Percentiles rank a stretch among this genome's conserved stretches.
Conservation (phyloP, 805 yeast genomes). For the Candida berthetii region DNA sequence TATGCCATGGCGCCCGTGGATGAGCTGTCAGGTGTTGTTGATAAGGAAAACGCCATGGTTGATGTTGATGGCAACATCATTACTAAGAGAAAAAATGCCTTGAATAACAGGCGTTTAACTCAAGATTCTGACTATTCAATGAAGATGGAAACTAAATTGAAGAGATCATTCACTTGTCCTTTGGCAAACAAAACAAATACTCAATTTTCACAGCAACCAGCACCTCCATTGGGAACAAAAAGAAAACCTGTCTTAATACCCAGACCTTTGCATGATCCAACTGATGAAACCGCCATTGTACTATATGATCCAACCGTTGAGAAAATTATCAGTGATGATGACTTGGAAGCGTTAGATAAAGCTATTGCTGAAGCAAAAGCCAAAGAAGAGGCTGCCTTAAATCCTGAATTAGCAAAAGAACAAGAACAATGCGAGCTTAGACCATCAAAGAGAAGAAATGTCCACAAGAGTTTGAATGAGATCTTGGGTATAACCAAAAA, state of each 20-base stretch:
- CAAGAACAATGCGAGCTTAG: constrained; percentile 1
- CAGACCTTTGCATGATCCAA: constrained; percentile 90
- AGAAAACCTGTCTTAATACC: constrained; percentile 70
- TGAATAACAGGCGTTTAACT: constrained; percentile 47
- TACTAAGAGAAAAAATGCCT: constrained; percentile 47
- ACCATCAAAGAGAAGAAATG: constrained; percentile 28
- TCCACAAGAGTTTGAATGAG: constrained; percentile 69
- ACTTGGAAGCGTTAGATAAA: constrained; percentile 24
- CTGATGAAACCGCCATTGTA: constrained; percentile 89
- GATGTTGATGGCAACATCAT: constrained; percentile 24
- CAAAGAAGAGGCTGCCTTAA: constrained; percentile 20
- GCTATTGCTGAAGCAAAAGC: constrained; percentile 21
- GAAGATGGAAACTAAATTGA: constrained; percentile 33
- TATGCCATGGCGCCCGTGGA: constrained; percentile 27
- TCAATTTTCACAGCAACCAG: constrained; percentile 35
- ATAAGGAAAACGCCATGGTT: constrained; percentile 29
- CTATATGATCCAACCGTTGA: constrained; percentile 94
- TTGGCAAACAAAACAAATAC: constrained; percentile 30
- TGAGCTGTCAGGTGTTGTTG: constrained; percentile 19
- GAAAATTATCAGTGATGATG: constrained; percentile 19
- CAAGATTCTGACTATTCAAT: constrained; percentile 27
- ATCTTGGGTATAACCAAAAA: constrained; percentile 64
- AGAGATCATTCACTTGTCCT: constrained; percentile 56
- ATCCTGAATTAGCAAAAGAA: constrained; percentile 13
- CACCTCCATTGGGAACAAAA: constrained; percentile 83